Evolutionary conservation across 768 basidiomycete species (phyloP).

Genomic region (Lentinula guzmanii): DNA sequence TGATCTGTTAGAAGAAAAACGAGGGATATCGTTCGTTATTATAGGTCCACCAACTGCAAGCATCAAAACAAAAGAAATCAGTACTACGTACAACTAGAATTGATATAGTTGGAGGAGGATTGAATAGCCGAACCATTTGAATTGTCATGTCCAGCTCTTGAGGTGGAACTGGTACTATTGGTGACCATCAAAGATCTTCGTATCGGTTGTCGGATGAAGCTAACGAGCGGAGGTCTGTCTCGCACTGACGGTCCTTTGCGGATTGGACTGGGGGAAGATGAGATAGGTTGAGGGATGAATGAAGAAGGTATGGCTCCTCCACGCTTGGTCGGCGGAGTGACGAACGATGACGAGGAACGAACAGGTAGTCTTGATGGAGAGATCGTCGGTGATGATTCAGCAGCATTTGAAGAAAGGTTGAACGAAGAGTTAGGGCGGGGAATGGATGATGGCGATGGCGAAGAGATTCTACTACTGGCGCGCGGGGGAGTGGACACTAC

Average conservation of each 20-base stretch:
- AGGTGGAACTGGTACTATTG: slow-evolving; percentile 8
- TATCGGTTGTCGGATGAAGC: slow-evolving; percentile 38
- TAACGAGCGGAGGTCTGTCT: slow-evolving; percentile 27
- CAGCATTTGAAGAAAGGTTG: slow-evolving; percentile 22
- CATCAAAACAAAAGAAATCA: slow-evolving; percentile 32
- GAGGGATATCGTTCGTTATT: background rate
- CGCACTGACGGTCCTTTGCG: slow-evolving; percentile 20
- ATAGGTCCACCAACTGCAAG: slow-evolving; percentile 21
- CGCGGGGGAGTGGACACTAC: slow-evolving; percentile 13
- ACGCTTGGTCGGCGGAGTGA: slow-evolving; percentile 51
- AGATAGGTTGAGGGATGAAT: slow-evolving; percentile 56
- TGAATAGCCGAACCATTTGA: slow-evolving; percentile 52
- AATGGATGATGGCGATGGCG: slow-evolving; percentile 43
- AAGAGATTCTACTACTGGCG: slow-evolving; percentile 3
- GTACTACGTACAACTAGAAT: slow-evolving; percentile 47
- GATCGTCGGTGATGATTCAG: slow-evolving; percentile 27
- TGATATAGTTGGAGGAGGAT: slow-evolving; percentile 37
- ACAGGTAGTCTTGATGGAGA: slow-evolving; percentile 7
- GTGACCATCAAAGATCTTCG: slow-evolving; percentile 30
- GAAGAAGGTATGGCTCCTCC: slow-evolving; percentile 44
- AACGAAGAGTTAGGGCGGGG: slow-evolving; percentile 34
- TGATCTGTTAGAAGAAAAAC: slow-evolving; percentile 5
- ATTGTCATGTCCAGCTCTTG: slow-evolving; percentile 9
- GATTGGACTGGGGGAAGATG: slow-evolving; percentile 32
- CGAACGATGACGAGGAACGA: slow-evolving; percentile 19